Evolutionary conservation across 129 eudicot genomes (phyloP).

Genomic region (Helichrysum umbraculigerum): DNA sequence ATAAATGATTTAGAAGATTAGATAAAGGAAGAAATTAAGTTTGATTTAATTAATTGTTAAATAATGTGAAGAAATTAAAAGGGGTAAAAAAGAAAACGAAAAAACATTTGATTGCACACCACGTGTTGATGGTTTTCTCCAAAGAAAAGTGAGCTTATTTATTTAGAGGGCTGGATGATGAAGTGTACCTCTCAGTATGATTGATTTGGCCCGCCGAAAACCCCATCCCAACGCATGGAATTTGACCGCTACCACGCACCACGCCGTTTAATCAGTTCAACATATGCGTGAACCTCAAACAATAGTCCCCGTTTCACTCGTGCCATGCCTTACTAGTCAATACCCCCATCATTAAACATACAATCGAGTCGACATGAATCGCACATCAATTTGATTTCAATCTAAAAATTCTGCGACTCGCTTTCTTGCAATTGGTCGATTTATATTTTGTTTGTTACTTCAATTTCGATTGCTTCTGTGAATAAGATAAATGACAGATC

Average conservation of each 20-base stretch:
- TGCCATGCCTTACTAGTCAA: not conserved
- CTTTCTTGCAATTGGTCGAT: not conserved
- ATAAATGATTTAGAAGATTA: too few relatives aligned
- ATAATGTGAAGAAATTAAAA: not conserved
- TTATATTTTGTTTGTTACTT: not conserved
- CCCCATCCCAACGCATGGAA: constrained; percentile 34
- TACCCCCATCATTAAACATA: not conserved
- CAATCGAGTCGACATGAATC: not conserved
- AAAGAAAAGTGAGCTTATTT: constrained; percentile 24
- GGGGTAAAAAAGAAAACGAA: not conserved
- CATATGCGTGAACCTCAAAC: constrained; percentile 23
- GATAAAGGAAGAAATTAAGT: too few relatives aligned
- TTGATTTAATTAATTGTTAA: not conserved
- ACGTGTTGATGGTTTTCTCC: constrained; percentile 34
- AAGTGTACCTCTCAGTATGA: constrained; percentile 38
- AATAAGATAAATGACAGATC: too few relatives aligned
- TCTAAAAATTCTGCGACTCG: too few relatives aligned
- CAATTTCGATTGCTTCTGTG: not conserved
- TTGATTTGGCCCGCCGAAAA: constrained; percentile 33
- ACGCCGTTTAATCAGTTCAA: constrained; percentile 17
- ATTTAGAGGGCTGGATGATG: constrained; percentile 29
- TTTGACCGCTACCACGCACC: constrained; percentile 6
- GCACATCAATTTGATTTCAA: not conserved
- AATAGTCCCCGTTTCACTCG: constrained; percentile 15
- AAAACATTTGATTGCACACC: constrained; percentile 25